phyloP scores from a whole-genome alignment of 2,329 filamentous ascomycete species.

The Cryphonectria carpinicola region DNA sequence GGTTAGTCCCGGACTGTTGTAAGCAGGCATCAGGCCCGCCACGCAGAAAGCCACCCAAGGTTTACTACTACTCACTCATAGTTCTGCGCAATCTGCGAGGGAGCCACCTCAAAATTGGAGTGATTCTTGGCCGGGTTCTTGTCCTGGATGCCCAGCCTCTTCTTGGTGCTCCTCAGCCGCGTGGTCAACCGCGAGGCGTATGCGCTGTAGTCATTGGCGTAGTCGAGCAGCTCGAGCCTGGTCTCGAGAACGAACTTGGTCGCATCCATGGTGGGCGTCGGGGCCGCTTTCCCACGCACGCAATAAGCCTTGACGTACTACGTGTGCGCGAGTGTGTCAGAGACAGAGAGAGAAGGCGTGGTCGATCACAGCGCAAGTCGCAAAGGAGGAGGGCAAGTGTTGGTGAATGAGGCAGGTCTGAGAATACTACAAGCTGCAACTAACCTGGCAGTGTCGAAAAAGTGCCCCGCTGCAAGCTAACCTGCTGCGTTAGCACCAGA shows the following conservation, averaged over 20 bases:
- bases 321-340: background rate
- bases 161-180: constrained; percentile 80
- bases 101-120: constrained; percentile 69
- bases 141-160: constrained; percentile 82
- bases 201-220: constrained; percentile 79
- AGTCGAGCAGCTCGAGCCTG: constrained; percentile 80
- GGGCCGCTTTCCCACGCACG: background rate
- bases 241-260: constrained; percentile 80
- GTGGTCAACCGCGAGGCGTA: constrained; percentile 82
- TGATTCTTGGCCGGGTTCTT: constrained; percentile 86
- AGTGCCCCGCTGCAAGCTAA: constrained; percentile 25
- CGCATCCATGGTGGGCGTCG: constrained; percentile 72
- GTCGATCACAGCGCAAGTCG: background rate
- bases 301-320: background rate
- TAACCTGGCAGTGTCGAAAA: background rate
- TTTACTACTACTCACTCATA: constrained; percentile 63
- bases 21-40: background rate
- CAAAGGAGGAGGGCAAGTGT: background rate
- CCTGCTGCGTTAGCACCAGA: background rate
- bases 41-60: background rate
- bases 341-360: background rate
- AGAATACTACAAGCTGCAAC: background rate
- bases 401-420: background rate
- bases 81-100: constrained; percentile 74
- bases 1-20: constrained; percentile 11